Conservation (phyloP, 345 rosid genomes). For the Brassica juncea region DNA sequence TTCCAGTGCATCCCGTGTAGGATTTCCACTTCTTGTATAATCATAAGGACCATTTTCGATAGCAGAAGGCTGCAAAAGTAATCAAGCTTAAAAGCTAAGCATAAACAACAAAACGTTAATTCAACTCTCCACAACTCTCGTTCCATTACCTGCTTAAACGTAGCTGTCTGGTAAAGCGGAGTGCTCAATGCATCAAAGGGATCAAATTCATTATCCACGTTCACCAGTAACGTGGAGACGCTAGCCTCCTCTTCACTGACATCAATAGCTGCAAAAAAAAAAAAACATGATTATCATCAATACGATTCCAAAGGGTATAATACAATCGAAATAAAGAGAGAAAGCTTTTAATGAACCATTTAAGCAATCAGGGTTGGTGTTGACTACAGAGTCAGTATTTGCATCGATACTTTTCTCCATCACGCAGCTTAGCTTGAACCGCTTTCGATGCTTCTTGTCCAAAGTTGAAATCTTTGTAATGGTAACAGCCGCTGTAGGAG, state of each 20-base stretch:
- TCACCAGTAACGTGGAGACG: conserved; percentile 73
- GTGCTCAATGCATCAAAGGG: conserved; percentile 81
- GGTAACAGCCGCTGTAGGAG: conserved; percentile 22
- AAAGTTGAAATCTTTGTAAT: conserved; percentile 35
- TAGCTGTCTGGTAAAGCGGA: conserved; percentile 90
- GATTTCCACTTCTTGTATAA: conserved; percentile 98
- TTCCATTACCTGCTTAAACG: conserved; percentile 77
- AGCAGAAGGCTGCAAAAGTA: conserved; percentile 73
- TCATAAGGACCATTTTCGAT: conserved; percentile 79
- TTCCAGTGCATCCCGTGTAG: conserved; percentile 84
- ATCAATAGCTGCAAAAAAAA: conserved; percentile 42
- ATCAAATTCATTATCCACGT: conserved; percentile 69
- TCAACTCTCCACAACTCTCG: not conserved
- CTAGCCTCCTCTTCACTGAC: conserved; percentile 57
- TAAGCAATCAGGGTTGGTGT: conserved; percentile 30
- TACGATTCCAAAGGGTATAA: not conserved
- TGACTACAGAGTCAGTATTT: conserved; percentile 47
- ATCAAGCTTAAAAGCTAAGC: not conserved
- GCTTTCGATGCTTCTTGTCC: conserved; percentile 40
- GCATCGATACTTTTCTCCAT: conserved; percentile 50
- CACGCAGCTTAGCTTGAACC: conserved; percentile 48
- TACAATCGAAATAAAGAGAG: not conserved
- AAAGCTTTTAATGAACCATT: conserved; percentile 43
- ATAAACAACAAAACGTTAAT: not conserved
- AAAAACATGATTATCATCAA: not conserved